phyloP scores from a whole-genome alignment of 2,329 filamentous ascomycete species.

The Ophiostoma sp. region DNA sequence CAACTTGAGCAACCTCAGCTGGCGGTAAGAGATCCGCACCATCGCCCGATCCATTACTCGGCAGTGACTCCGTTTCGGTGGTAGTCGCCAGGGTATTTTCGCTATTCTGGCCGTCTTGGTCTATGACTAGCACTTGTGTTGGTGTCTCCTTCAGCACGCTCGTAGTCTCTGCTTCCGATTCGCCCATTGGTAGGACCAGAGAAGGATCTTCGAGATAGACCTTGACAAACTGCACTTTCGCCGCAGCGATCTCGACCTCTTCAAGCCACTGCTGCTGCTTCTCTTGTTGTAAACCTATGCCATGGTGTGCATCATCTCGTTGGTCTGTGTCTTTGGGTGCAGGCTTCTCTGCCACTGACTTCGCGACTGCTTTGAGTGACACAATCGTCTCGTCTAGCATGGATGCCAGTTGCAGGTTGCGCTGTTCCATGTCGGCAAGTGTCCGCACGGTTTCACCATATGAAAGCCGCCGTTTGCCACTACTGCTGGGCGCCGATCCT shows the following conservation, averaged over 20 bases:
- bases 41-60: too few species aligned
- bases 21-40: not conserved
- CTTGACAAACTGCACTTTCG: constrained; percentile 61
- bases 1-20: not conserved
- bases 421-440: constrained; percentile 40
- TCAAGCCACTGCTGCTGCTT: constrained; percentile 44
- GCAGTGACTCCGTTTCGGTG: not conserved
- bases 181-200: constrained; percentile 31
- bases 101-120: not conserved
- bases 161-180: not conserved
- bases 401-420: constrained; percentile 60
- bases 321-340: not conserved
- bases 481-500: not conserved
- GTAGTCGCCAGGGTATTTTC: not conserved
- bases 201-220: constrained; percentile 53
- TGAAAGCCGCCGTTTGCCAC: constrained; percentile 11
- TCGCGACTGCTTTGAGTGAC: constrained; percentile 57
- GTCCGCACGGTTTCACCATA: constrained; percentile 14
- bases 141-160: not conserved
- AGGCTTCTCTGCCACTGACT: constrained; percentile 35
- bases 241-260: constrained; percentile 52
- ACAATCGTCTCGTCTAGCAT: constrained; percentile 64
- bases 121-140: too few species aligned
- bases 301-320: not conserved
- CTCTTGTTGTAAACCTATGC: not conserved